Conservation (phyloP, 306 rosid genomes). For the Quercus cerris region DNA sequence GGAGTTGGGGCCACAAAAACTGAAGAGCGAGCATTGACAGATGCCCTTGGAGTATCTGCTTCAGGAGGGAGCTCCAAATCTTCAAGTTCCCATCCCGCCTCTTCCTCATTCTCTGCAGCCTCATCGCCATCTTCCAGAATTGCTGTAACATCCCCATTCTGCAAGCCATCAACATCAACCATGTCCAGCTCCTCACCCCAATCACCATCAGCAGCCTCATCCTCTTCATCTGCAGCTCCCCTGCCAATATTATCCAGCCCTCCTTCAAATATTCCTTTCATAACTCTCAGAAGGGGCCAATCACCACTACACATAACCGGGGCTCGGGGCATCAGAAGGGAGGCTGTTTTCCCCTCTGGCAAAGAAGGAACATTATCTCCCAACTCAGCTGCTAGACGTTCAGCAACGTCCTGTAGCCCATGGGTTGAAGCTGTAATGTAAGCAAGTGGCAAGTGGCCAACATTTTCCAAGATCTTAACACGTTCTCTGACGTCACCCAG, state of each 20-base stretch:
- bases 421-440: constrained; percentile 78
- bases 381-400: constrained; percentile 72
- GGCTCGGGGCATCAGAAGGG: constrained; percentile 71
- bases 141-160: constrained; percentile 61
- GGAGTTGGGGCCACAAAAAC: constrained; percentile 80
- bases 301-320: constrained; percentile 77
- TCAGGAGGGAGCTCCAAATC: constrained; percentile 87
- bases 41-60: constrained; percentile 73
- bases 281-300: constrained; percentile 94
- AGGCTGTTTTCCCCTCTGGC: constrained; percentile 65
- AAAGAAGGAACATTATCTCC: constrained; percentile 78
- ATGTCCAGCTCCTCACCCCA: constrained; percentile 82
- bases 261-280: constrained; percentile 82
- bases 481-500: constrained; percentile 80
- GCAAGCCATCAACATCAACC: constrained; percentile 64
- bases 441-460: constrained; percentile 87
- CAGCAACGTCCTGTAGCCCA: constrained; percentile 75
- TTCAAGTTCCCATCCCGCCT: constrained; percentile 91
- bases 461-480: constrained; percentile 82
- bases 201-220: constrained; percentile 64
- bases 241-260: constrained; percentile 53
- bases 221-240: constrained; percentile 60
- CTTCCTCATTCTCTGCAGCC: constrained; percentile 72
- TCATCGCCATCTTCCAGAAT: constrained; percentile 60
- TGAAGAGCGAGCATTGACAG: constrained; percentile 47